Evolutionary conservation across 2,329 filamentous ascomycete genomes (phyloP), one percentile per base, ranked within the genome.

Genomic region (Talaromyces atroroseus): DNA sequence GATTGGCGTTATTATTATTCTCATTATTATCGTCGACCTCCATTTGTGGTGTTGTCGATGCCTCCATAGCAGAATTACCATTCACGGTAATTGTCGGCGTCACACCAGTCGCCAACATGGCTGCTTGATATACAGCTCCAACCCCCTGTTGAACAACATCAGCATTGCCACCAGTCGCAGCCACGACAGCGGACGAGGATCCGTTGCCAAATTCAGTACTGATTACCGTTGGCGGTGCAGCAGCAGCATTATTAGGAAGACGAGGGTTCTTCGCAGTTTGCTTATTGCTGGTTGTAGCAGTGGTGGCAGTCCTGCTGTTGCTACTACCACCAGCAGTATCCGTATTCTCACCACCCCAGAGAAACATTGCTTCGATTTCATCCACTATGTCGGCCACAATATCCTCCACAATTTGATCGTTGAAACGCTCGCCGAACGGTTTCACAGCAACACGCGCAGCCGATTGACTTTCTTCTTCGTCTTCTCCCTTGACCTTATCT

Each of bases 371-470:
- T 57, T 95, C 91, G 49, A 95, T 89, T 74, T 99, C 94, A 67
- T 99, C 94, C 32, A 97, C 80, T 53, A 99, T 82, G 71, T 99
- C 94, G 70, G 91, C 96, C 29, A 96, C 82, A 23, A 96, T 80
- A 66, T 99, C 94, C 74, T 99, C 94, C 14, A 88, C 91, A 59
- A 99, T 92, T 76, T 97, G 92, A 69, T 99, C 92, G 58, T 85
- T 84, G 72, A 91, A 97, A 32, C 94, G 83, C 60, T 95, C 89
- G 7, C 84, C 82, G 21, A 96, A 77, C 0, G 89, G 78, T 34
- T 83, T 80, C 20, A 71, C 65, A 29, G 73, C 71, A 46, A 71
- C 70, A n/a, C 74, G 69, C 18, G 18, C 3, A 20, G 18, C 10
- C 1, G 40, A 14, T 12, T 12, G 40, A 2, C 23, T 18, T 14